A percentile compares a stretch with the other conserved stretches of the same genome.
phyloP scores from a whole-genome alignment of 352 stramenopile species.

The Phytophthora rubi region DNA sequence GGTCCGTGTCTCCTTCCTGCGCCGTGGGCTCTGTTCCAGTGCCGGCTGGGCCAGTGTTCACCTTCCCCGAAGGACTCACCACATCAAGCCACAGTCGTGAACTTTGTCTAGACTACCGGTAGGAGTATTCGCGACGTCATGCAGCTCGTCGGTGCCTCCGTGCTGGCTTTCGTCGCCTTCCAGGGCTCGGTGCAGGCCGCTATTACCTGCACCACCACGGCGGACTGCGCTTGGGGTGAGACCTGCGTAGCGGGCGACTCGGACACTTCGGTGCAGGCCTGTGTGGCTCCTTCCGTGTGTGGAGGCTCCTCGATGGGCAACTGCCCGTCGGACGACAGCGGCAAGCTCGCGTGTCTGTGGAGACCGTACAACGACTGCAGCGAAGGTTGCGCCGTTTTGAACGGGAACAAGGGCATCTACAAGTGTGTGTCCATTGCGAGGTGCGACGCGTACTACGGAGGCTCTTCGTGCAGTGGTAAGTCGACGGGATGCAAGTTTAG shows the following conservation, averaged over 20 bases:
- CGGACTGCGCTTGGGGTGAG: conserved; percentile 68
- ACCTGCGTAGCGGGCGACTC: conserved; percentile 80
- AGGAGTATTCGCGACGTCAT: conserved; percentile 25
- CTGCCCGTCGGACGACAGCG: conserved; percentile 66
- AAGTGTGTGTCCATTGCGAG: conserved; percentile 83
- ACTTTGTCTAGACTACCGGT: conserved; percentile 2
- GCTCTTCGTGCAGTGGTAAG: conserved; percentile 61
- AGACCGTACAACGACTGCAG: conserved; percentile 32
- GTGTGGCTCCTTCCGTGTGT: conserved; percentile 66
- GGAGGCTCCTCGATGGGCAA: conserved; percentile 56
- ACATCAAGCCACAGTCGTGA: conserved; percentile 12
- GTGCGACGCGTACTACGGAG: conserved; percentile 74
- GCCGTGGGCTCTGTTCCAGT: background rate
- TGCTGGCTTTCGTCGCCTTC: conserved; percentile 20
- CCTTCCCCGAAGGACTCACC: conserved; percentile 4
- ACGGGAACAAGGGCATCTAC: conserved; percentile 65
- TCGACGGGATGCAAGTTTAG: background rate
- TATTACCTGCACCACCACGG: conserved; percentile 65
- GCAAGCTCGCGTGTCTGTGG: conserved; percentile 78
- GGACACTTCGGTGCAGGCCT: conserved; percentile 63
- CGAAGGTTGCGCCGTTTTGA: conserved; percentile 33
- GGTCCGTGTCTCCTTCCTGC: conserved; percentile 32
- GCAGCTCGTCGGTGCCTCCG: conserved; percentile 19
- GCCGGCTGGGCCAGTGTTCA: background rate
- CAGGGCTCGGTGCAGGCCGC: conserved; percentile 22